Base-by-base conservation (phyloP, 495 filamentous ascomycete species). In the Pseudoneurospora amorphoporcata region DNA sequence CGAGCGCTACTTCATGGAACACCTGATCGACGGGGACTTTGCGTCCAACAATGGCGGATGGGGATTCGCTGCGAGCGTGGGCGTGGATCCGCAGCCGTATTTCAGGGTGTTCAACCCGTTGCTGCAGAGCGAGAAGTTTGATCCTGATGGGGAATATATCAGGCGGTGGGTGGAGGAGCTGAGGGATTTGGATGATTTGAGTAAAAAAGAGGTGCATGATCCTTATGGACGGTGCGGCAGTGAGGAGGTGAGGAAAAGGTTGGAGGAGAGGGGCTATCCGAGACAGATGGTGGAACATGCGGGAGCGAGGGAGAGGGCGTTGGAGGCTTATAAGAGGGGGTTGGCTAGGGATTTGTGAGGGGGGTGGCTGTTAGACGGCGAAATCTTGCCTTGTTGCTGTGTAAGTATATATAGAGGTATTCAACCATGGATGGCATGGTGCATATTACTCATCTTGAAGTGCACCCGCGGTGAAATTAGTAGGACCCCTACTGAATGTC, bases 1-100 rank as follows among this genome's bases (percentile, higher is more conserved):
- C 10, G 94, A 98, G 83, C 85, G 85, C 16, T 95, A 91, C 78
- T 97, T 97, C 84, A 97, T 96, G 92, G 88, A 92, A 76, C 85
- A 92, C 69, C 85, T 97, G 6, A 89, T 98, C 71, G 94, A 97
- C 79, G 94, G 94, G 12, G 94, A 97, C 79, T 97, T 97, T 78
- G 93, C 94, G 2, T 92, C 88, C 45, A 98, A 98, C 76, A 95
- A 95, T 76, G 93, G 94, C 32, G 94, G 94, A 0, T 97, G 94
- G 94, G 94, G 94, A 0, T 97, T 94, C 79, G 87, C 87, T 17
- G 89, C 90, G 0, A 89, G 86, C 12, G 92, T 92, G 1, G 94
- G 94, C 14, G 93, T 95, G 0, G 94, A 97, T 79, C 93, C 94
- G 2, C 94, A 97, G 82, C 94, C 94, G 0, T 97, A 95, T 76